Base-by-base conservation (phyloP, 306 rosid genomes). In the Vigna radiata region DNA sequence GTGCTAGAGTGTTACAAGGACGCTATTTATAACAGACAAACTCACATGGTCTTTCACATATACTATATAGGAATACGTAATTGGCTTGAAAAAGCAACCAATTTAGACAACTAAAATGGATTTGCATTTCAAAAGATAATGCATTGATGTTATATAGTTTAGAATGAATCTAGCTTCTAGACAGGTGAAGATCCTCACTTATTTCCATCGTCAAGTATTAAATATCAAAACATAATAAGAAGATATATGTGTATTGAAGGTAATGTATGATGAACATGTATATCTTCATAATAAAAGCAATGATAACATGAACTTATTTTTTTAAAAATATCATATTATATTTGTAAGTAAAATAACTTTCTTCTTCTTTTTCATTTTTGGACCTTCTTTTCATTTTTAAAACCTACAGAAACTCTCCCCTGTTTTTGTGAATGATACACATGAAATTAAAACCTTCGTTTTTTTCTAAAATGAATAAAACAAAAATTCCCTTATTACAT, bases 1-100 rank as follows among this genome's bases (percentile, higher is more conserved):
- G 27, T 4, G 49, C 33, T 29, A 39, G 43, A 39, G 44, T 41
- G 27, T 19, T 11, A 23, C 46, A 48, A 47, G 50, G 4, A 52
- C 33, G 1, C 16, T 11, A 19, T 14, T 12, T 71, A 53, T 69
- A 12, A 50, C 2, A 23, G 67, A 52, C 23, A 75, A 65, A 76
- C 55, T 65, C 80, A 76, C 80, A 39, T 76, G 73, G 67, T 25
- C 16, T 37, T 75, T 62, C 49, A 12, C 23, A 29, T 27, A 59
- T 59, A 27, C 37, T 25, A 5, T 29, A 29, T 29, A 29, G 15
- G 31, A 56, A 56, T 5, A 3, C 44, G 7, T 8, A 33, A 29
- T 18, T 27, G 17, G 11, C 29, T 39, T 39, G 9, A 39, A 39
- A 8, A 39, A 2, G 11, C 44, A 39, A 39, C 44, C 44, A 39